Conservation (phyloP, 163 green algal species). For the Scenedesmus sp. region DNA sequence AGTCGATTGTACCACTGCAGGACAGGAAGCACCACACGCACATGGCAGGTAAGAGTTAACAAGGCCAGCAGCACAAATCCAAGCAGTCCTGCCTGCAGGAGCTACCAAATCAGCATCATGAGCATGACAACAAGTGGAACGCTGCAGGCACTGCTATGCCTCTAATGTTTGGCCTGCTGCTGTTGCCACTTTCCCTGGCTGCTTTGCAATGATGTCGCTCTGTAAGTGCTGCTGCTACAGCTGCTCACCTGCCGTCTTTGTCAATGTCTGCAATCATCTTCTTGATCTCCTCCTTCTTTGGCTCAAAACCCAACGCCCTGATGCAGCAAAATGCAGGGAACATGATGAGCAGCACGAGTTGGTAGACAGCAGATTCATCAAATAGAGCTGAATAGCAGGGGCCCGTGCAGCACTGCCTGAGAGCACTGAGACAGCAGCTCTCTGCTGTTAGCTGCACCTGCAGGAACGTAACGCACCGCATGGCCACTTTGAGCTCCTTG, state of each 20-base stretch:
- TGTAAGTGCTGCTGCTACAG: not conserved
- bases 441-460: not conserved
- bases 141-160: not conserved
- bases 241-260: constrained; percentile 83
- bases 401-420: not conserved
- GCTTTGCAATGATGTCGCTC: not conserved
- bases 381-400: not conserved
- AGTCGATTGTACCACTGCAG: constrained; percentile 94
- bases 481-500: constrained; percentile 98
- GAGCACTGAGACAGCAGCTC: not conserved
- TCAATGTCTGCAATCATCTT: constrained; percentile 99
- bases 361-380: not conserved
- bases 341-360: not conserved
- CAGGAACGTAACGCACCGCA: constrained; percentile 67
- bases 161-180: not conserved
- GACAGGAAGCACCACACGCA: not conserved
- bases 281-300: constrained; percentile 99
- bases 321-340: not conserved
- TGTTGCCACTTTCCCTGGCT: not conserved
- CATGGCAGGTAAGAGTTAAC: not conserved
- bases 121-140: not conserved
- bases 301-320: constrained; percentile 97
- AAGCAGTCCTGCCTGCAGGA: no score
- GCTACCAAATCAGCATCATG: no score
- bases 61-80: not conserved